A percentile compares a stretch with the other conserved stretches of the same genome.
Conservation (phyloP, 768 basidiomycete species). For the Coprinellus aureogranulatus region DNA sequence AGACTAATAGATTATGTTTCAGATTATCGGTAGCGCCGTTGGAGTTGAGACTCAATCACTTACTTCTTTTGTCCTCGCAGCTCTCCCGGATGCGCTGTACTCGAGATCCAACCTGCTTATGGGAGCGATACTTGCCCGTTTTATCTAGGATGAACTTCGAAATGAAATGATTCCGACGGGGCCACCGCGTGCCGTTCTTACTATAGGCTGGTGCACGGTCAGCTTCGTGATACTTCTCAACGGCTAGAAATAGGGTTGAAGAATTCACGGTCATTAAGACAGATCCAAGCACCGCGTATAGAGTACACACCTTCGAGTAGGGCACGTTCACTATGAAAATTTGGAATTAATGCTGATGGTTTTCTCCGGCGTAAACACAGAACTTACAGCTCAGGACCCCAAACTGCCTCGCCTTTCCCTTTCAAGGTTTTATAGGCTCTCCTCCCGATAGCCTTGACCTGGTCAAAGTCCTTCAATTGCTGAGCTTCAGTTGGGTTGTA, state of each 20-base stretch:
- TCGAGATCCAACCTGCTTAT: slow-evolving; percentile 78
- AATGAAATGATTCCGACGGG: slow-evolving; percentile 75
- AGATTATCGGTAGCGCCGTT: background rate
- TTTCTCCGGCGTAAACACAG: background rate
- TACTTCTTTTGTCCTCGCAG: slow-evolving; percentile 44
- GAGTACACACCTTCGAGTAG: slow-evolving; percentile 70
- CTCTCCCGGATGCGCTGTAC: slow-evolving; percentile 76
- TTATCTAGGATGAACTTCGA: slow-evolving; percentile 66
- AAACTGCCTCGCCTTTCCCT: slow-evolving; percentile 66
- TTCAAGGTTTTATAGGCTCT: slow-evolving; percentile 73
- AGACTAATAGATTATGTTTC: background rate
- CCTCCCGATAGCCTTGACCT: slow-evolving; percentile 59
- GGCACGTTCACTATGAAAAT: slow-evolving; percentile 59
- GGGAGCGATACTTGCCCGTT: slow-evolving; percentile 65
- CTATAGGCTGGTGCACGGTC: slow-evolving; percentile 46
- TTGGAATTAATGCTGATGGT: background rate
- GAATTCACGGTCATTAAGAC: background rate
- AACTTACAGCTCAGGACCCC: slow-evolving; percentile 62
- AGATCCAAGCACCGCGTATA: too few species aligned
- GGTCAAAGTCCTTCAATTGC: slow-evolving; percentile 48
- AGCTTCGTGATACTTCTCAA: slow-evolving; percentile 62
- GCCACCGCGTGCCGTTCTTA: slow-evolving; percentile 64
- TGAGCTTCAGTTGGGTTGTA: slow-evolving; percentile 39
- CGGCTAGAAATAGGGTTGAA: slow-evolving; percentile 36
- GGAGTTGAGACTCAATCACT: slow-evolving; percentile 7